A percentile compares a stretch with the other conserved stretches of the same genome.
These are phyloP conservation scores for Penicillium griseofulvum DNA, from an alignment of 2,329 filamentous ascomycete species.

Conservation along the genomic window DNA sequence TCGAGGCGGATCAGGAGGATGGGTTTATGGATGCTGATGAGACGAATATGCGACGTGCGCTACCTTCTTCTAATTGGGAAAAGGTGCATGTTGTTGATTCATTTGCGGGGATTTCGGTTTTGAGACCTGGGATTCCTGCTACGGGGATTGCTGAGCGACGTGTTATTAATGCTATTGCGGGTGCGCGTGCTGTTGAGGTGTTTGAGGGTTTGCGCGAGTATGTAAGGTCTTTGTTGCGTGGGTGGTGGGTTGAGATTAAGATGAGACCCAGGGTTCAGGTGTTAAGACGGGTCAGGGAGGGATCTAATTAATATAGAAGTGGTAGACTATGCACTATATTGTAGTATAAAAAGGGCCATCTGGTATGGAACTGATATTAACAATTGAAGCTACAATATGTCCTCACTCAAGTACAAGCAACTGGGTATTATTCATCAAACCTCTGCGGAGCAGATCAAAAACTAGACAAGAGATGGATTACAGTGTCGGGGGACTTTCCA, in stretches of 20 bases:
- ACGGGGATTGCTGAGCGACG: conserved; percentile 32
- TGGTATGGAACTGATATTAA: conserved; percentile 1
- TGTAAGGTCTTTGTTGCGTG: conserved; percentile 39
- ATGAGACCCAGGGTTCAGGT: conserved; percentile 56
- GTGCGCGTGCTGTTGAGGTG: conserved; percentile 28
- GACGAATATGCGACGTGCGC: conserved; percentile 41
- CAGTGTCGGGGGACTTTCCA: conserved; percentile 42
- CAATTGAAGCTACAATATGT: conserved; percentile 4
- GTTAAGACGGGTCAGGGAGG: conserved; percentile 29
- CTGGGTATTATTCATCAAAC: conserved; percentile 27
- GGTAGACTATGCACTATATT: background rate
- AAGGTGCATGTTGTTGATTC: conserved; percentile 50
- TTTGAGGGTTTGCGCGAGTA: conserved; percentile 29
- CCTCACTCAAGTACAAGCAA: conserved; percentile 14
- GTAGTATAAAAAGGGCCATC: background rate
- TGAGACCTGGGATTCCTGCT: conserved; percentile 44
- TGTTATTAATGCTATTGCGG: conserved; percentile 34
- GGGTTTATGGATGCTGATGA: conserved; percentile 20
- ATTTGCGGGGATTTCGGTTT: conserved; percentile 50
- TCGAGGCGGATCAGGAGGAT: conserved; percentile 44
- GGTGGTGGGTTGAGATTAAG: conserved; percentile 56
- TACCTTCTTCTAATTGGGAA: conserved; percentile 46
- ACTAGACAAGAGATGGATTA: conserved; percentile 4
- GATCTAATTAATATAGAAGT: background rate
- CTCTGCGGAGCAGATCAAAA: conserved; percentile 8